phyloP scores from a whole-genome alignment of 768 basidiomycete genomes.

The Tricholoma furcatifolium region DNA sequence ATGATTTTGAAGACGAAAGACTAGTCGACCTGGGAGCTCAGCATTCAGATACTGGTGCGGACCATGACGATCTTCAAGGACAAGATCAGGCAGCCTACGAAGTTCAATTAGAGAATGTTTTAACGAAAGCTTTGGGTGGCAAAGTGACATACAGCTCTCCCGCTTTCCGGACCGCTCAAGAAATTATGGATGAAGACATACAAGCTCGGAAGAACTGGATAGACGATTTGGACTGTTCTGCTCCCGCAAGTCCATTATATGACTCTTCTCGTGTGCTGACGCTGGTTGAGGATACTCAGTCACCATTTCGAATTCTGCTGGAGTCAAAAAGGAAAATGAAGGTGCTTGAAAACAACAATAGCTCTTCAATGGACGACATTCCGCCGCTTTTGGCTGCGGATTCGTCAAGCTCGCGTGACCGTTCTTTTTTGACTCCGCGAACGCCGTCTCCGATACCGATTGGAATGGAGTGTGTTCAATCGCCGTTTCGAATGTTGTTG shows the following conservation, averaged over 20 bases:
- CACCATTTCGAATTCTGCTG: constrained; percentile 12
- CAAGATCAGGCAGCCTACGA: background rate
- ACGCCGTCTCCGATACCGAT: constrained; percentile 1
- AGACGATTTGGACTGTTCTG: background rate
- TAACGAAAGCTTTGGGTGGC: no score
- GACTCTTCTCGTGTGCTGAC: background rate
- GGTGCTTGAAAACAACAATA: background rate
- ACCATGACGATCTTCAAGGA: constrained; percentile 6
- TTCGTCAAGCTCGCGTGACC: background rate
- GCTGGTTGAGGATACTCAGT: constrained; percentile 4
- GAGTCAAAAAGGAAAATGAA: constrained; percentile 4
- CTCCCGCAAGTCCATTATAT: background rate
- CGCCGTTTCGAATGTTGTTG: constrained; percentile 11
- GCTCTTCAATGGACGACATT: background rate
- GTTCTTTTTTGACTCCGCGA: background rate
- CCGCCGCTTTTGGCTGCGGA: no score
- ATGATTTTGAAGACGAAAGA: background rate
- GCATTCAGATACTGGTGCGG: background rate
- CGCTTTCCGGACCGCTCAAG: background rate
- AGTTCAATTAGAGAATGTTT: no score
- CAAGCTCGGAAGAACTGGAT: background rate
- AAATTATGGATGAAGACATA: background rate
- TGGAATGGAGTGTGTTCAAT: background rate
- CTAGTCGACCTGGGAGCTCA: background rate
- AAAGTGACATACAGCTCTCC: background rate